A percentile compares a stretch with the other conserved stretches of the same genome.
These are phyloP conservation scores for Zymoseptoria crescenta DNA, from an alignment of 2,329 filamentous ascomycete species.

Conservation along the genomic window DNA sequence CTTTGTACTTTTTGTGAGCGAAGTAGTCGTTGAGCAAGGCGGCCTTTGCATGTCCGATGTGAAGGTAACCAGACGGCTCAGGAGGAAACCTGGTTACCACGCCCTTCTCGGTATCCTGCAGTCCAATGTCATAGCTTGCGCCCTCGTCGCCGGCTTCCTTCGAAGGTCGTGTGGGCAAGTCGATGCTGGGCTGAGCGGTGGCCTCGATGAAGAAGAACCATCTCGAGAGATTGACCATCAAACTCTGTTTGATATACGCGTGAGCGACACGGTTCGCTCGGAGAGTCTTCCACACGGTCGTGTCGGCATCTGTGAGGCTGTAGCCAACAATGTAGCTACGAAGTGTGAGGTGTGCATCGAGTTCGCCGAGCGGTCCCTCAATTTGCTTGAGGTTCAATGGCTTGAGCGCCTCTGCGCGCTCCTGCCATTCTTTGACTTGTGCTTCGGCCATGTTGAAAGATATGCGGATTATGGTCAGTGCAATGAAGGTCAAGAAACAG, in stretches of 20 bases:
- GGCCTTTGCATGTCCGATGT: conserved; percentile 93
- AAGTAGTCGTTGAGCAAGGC: conserved; percentile 95
- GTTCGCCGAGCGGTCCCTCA: conserved; percentile 61
- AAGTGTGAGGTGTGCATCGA: conserved; percentile 81
- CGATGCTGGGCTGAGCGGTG: conserved; percentile 61
- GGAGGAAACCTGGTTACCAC: conserved; percentile 90
- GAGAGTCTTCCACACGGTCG: conserved; percentile 74
- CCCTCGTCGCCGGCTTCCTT: conserved; percentile 62
- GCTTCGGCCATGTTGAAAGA: conserved; percentile 1
- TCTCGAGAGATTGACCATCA: conserved; percentile 66
- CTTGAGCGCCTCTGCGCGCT: conserved; percentile 45
- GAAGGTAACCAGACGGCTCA: conserved; percentile 90
- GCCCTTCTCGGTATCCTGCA: conserved; percentile 76
- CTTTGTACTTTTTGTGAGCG: conserved; percentile 85
- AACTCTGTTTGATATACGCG: conserved; percentile 70
- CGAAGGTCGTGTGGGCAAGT: conserved; percentile 34
- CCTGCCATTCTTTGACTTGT: conserved; percentile 48
- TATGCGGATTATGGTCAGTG: background rate
- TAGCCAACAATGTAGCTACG: conserved; percentile 83
- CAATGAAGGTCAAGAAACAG: background rate
- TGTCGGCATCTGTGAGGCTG: conserved; percentile 65
- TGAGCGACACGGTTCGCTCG: conserved; percentile 78
- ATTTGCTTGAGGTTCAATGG: conserved; percentile 72
- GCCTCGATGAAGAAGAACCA: conserved; percentile 87
- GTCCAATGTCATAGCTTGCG: conserved; percentile 79